Conservation (phyloP, 1,139 yeast genomes). For the Hyphopichia khmerensis region DNA sequence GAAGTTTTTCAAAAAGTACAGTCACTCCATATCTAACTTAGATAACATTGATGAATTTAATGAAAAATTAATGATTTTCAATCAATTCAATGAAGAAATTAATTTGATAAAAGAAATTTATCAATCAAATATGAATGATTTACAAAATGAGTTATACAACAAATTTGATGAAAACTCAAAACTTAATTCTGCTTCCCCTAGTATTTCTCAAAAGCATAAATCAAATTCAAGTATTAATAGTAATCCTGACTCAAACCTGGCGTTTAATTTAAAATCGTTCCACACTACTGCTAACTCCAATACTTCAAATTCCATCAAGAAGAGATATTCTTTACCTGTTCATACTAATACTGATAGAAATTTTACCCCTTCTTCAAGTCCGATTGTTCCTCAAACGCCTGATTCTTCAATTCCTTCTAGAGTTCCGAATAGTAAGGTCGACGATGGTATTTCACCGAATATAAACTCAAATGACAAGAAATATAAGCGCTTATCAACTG, state of each 20-base stretch:
- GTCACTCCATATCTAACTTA: constrained; percentile 26
- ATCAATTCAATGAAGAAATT: constrained; percentile 37
- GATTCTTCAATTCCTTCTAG: constrained; percentile 9
- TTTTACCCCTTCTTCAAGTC: constrained; percentile 6
- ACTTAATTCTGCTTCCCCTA: constrained; percentile 14
- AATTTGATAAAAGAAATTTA: constrained; percentile 30
- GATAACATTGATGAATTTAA: constrained; percentile 32
- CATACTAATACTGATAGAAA: constrained; percentile 4
- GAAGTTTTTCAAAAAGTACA: constrained; percentile 39
- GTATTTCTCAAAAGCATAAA: constrained; percentile 10
- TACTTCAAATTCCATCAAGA: constrained; percentile 20
- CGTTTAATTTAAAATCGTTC: constrained; percentile 36
- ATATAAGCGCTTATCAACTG: constrained; percentile 35
- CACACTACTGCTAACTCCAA: constrained; percentile 22
- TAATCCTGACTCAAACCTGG: constrained; percentile 1
- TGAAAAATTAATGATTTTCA: constrained; percentile 39
- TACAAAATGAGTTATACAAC: constrained; percentile 21
- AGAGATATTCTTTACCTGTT: constrained; percentile 26
- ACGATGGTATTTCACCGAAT: background rate
- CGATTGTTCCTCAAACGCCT: constrained; percentile 5
- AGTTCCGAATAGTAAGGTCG: constrained; percentile 5
- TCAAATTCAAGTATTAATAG: background rate
- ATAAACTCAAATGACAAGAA: constrained; percentile 18
- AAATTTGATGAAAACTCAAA: constrained; percentile 4
- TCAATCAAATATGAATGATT: constrained; percentile 26